A percentile compares a stretch with the other conserved stretches of the same genome.
phyloP scores from a whole-genome alignment of 2,329 filamentous ascomycete species.

The Colletotrichum graminicola region DNA sequence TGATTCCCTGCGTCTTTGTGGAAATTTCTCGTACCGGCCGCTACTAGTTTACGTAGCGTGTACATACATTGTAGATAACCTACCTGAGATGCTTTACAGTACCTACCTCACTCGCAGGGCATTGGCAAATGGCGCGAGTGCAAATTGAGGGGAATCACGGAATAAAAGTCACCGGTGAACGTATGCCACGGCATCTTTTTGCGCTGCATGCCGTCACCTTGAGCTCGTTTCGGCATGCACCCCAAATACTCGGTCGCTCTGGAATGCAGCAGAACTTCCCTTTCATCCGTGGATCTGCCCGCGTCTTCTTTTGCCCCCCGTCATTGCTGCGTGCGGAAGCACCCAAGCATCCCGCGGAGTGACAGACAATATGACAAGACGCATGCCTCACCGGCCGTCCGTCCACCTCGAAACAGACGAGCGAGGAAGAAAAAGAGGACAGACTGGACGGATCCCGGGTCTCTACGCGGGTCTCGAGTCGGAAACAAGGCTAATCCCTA shows the following conservation, averaged over 20 bases:
- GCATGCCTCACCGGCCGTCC: constrained; percentile 8
- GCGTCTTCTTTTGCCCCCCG: background rate
- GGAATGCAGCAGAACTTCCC: constrained; percentile 15
- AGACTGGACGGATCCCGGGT: constrained; percentile 19
- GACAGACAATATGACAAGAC: constrained; percentile 12
- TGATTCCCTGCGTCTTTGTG: constrained; percentile 4
- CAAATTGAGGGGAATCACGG: background rate
- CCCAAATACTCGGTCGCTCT: constrained; percentile 7
- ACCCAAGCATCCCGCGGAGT: constrained; percentile 7
- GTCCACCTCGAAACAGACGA: constrained; percentile 8
- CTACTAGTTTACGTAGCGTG: background rate
- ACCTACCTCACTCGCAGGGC: background rate
- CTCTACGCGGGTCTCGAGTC: constrained; percentile 5
- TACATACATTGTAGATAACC: background rate
- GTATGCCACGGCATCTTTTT: constrained; percentile 8
- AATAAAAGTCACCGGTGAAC: constrained; percentile 16
- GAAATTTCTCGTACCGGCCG: constrained; percentile 3
- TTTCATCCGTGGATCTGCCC: constrained; percentile 1
- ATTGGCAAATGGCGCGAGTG: constrained; percentile 3
- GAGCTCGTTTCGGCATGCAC: constrained; percentile 12
- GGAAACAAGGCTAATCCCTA: constrained; percentile 27
- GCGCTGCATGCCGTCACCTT: constrained; percentile 21
- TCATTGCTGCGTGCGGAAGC: constrained; percentile 4
- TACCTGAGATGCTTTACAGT: background rate
- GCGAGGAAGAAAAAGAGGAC: constrained; percentile 12